Conservation (phyloP, 768 basidiomycete genomes). For the Leucocoprinus sp. region DNA sequence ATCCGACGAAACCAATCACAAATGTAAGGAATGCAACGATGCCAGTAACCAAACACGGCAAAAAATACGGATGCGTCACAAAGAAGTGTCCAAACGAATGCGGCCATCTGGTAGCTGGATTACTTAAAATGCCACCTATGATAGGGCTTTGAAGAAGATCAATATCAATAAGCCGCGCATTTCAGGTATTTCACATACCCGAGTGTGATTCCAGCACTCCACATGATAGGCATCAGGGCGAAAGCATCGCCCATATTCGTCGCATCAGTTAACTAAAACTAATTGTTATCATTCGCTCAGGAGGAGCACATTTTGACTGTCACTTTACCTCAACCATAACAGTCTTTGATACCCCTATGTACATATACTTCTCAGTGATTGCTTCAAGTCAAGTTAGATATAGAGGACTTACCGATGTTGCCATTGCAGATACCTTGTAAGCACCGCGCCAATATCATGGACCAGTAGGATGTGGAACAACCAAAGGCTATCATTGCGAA, state of each 20-base stretch:
- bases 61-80: no score
- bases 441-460: slow-evolving; percentile 20
- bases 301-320: not conserved
- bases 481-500: slow-evolving; percentile 38
- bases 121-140: no score
- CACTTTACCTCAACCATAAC: slow-evolving; percentile 35
- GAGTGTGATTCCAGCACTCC: slow-evolving; percentile 25
- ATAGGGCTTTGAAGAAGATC: no score
- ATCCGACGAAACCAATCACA: no score
- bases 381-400: not conserved
- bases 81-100: no score
- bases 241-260: slow-evolving; percentile 33
- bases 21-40: no score
- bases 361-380: not conserved
- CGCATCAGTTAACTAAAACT: slow-evolving; percentile 25
- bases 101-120: no score
- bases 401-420: slow-evolving; percentile 19
- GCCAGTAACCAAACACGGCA: no score
- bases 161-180: not conserved
- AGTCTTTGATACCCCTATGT: slow-evolving; percentile 36
- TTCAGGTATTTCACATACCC: slow-evolving; percentile 19
- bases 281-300: not conserved
- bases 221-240: slow-evolving; percentile 26
- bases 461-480: slow-evolving; percentile 29
- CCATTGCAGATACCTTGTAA: slow-evolving; percentile 33